These are phyloP conservation scores for Dendrostoma leiphaemia DNA, from an alignment of 2,329 filamentous ascomycete species.

Conservation along the genomic window DNA sequence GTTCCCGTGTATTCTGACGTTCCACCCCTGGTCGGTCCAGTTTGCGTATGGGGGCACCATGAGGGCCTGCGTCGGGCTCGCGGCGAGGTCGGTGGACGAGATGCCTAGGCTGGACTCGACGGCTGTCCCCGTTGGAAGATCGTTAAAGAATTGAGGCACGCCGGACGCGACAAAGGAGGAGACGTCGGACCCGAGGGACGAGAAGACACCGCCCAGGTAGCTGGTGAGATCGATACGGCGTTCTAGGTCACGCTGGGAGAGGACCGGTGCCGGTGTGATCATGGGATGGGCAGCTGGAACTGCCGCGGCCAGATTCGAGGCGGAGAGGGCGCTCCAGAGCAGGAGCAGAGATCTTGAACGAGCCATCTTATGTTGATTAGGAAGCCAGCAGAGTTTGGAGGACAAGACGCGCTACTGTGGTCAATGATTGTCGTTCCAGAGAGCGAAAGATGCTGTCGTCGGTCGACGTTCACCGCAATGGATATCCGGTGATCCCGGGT, in stretches of 20 bases:
- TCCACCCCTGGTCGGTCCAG: conserved; percentile 77
- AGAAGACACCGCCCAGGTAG: conserved; percentile 49
- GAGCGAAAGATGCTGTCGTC: neutral
- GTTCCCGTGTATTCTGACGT: conserved; percentile 72
- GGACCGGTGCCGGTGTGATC: conserved; percentile 25
- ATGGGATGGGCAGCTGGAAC: conserved; percentile 22
- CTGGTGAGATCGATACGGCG: conserved; percentile 41
- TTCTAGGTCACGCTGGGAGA: conserved; percentile 32
- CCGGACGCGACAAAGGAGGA: conserved; percentile 62
- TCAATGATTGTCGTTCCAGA: neutral
- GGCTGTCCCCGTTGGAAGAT: conserved; percentile 59
- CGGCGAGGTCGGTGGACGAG: conserved; percentile 54
- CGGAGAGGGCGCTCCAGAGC: conserved; percentile 9
- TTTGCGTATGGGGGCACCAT: conserved; percentile 74
- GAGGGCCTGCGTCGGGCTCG: conserved; percentile 66
- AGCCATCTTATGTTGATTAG: conserved; percentile 4
- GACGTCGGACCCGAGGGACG: conserved; percentile 50
- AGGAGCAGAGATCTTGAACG: conserved; percentile 4
- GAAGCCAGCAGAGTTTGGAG: neutral
- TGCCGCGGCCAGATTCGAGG: conserved; percentile 19
- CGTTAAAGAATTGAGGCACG: conserved; percentile 66
- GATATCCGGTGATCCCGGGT: too few species aligned
- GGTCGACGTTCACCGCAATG: neutral
- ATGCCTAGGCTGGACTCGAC: conserved; percentile 63
- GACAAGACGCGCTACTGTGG: neutral